Conservation (phyloP, 495 filamentous ascomycete genomes). For the Pseudoneurospora amorphoporcata region DNA sequence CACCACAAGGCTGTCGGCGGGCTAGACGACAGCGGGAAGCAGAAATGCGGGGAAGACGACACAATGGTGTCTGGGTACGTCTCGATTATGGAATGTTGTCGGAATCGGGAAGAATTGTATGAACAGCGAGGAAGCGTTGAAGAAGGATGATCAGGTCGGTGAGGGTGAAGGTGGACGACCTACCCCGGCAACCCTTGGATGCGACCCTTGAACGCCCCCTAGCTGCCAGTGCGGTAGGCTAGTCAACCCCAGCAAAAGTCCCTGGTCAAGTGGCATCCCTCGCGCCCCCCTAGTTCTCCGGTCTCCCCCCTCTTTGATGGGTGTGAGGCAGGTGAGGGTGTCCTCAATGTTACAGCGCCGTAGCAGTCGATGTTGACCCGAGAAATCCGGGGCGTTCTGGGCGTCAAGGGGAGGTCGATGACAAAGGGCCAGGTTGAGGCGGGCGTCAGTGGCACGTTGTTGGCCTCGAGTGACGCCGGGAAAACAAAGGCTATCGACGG, state of each 20-base stretch:
- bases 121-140: not conserved
- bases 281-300: not conserved
- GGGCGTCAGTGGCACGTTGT: not conserved
- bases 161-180: not conserved
- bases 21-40: not conserved
- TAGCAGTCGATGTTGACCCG: not conserved
- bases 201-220: not conserved
- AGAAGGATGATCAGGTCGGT: not conserved
- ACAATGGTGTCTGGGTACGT: not conserved
- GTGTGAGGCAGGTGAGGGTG: not conserved
- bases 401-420: not conserved
- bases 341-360: not conserved
- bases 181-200: not conserved
- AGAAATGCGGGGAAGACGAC: not conserved
- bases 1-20: not conserved
- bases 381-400: not conserved
- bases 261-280: not conserved
- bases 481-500: not conserved
- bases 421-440: not conserved
- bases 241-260: not conserved
- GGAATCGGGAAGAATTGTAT: not conserved
- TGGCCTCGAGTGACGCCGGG: not conserved
- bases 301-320: not conserved
- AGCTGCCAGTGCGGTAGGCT: not conserved
- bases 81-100: not conserved